Evolutionary conservation across 106 monocot genomes (phyloP), one percentile per base, ranked within the genome.

Genomic region (Alisma plantagoaquatica): DNA sequence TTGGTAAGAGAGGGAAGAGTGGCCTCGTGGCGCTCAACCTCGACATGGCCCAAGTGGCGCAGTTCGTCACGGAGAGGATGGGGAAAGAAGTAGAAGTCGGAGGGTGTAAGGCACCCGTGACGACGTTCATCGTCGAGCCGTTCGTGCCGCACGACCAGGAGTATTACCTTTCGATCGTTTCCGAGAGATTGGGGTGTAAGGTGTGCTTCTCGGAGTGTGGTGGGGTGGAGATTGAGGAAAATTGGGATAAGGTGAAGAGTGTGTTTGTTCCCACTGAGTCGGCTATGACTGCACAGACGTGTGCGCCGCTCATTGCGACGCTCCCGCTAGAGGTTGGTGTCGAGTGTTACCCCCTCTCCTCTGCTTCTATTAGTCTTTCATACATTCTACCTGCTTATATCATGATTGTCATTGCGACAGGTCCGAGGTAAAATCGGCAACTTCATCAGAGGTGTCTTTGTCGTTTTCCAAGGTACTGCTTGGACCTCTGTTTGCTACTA

Each of bases 1-100:
- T 96, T 38, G 94, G 88, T n/a, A 88, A 96, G 67, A 72, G 88
- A n/a, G 94, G 94, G 30, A 96, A 96, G 78, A 89, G 94, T 31
- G 94, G 94, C 0, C 51, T 88, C 28, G 94, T 96, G 4, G 84
- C 94, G 27, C 80, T 96, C 48, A 84, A 89, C 53, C 56, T 89
- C 61, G 84, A 88, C 64, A 41, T 96, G 5, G 75, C 88, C 15
- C 67, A 88, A 73, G 88, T 88, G 11, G 58, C 77, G 3, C 71
- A 81, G 41, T 96, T 96, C 26, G 94, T 96, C 29, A 81, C 88
- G 50, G 70, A 76, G 22, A 75, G 88, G 22, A 70, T 96, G 15
- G 94, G 94, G 17, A n/a, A n/a, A n/a, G n/a, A n/a, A n/a, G 76
- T 98, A 70, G 96, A 98, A 66, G 89, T 89, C 81, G 96, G 89